Base-by-base conservation (phyloP, 1,139 yeast genomes). In the Meyerozyma elateridarum region DNA sequence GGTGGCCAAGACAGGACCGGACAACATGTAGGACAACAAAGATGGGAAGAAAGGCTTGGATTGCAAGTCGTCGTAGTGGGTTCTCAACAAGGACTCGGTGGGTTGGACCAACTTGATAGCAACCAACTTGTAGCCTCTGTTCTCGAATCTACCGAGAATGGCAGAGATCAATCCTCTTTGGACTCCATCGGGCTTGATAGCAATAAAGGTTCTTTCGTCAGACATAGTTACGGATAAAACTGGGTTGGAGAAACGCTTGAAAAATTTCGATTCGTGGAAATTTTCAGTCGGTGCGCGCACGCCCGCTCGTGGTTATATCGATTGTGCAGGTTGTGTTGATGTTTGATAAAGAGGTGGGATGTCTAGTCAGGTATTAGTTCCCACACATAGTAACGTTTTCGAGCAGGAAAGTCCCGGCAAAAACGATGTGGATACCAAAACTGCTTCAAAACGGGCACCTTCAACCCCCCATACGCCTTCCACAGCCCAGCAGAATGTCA, bases 131-230 rank as follows among this genome's bases (percentile, higher is more conserved):
- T 70, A 93, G 54, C 98, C 97, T 71, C 94, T 84, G 77, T 82
- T 75, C 76, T 89, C 96, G 70, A 93, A 93, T 72, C 98, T 88
- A 55, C 83, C 76, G 52, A 93, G 62, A 74, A 93, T 89, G 53
- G 85, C 74, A 61, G 94, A 71, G 69, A 89, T 74, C 64, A 93
- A 79, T 46, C 97, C 96, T 76, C 99, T 88, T 78, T 91, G 97
- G 77, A 91, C 98, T 73, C 97, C 99, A 70, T 91, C 99, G 71
- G 99, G 99, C 62, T 91, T 91, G 69, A 91, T 85, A 58, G 97
- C 97, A 77, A 91, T 91, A 67, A 91, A 91, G 63, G 97, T 89
- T 85, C 95, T 87, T 74, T 89, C 97, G 73, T 68, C 65, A 65
- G 74, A 66, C 74, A 68, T 68, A 36, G 25, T 15, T 7, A 12